Conservation (phyloP, 2,329 filamentous ascomycete genomes). For the Colletotrichum sp. region DNA sequence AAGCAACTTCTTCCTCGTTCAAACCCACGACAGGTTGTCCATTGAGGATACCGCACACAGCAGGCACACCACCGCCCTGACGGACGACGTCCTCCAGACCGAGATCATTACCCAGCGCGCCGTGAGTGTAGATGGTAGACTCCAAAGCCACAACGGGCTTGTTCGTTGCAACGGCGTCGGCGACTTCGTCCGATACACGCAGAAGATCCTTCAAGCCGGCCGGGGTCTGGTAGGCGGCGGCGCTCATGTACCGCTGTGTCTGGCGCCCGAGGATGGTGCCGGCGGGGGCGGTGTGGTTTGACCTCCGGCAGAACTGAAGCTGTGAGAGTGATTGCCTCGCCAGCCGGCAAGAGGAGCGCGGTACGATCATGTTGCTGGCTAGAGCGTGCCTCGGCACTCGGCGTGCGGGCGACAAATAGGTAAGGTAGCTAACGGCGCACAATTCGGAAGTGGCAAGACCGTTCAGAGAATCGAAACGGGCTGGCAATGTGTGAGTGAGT, state of each 20-base stretch:
- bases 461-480: background rate
- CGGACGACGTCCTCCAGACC: conserved; percentile 84
- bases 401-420: background rate
- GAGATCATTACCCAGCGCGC: conserved; percentile 74
- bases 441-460: too few relatives aligned
- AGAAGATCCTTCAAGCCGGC: conserved; percentile 55
- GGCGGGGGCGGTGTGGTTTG: background rate
- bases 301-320: background rate
- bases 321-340: conserved; percentile 9
- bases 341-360: conserved; percentile 12
- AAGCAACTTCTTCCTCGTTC: conserved; percentile 71
- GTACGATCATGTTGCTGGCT: conserved; percentile 2
- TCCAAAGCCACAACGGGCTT: conserved; percentile 92
- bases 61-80: conserved; percentile 81
- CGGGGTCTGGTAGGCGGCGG: conserved; percentile 20
- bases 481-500: background rate
- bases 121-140: conserved; percentile 97
- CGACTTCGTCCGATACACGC: conserved; percentile 81
- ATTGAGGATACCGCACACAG: conserved; percentile 87
- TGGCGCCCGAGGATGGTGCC: background rate
- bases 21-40: conserved; percentile 85
- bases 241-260: conserved; percentile 11
- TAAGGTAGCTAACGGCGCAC: background rate
- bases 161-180: conserved; percentile 73
- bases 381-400: background rate